Conservation (phyloP, 805 yeast species). For the Candida tibetensis region DNA sequence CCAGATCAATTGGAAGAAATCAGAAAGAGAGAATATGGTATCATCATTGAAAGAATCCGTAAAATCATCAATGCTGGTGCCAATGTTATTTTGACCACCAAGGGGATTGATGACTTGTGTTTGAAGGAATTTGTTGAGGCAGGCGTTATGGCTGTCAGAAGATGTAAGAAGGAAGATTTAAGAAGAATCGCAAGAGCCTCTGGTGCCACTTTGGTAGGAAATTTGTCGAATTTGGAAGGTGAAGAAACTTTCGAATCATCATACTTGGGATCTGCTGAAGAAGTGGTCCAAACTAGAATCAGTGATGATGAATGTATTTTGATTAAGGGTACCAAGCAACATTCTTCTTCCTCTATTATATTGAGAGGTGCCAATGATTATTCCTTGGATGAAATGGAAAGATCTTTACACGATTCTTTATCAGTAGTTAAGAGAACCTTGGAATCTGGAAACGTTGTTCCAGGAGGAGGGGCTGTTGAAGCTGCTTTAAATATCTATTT, state of each 20-base stretch:
- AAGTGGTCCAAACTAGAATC: constrained; percentile 84
- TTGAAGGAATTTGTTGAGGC: constrained; percentile 88
- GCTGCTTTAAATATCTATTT: constrained; percentile 90
- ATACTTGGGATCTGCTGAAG: constrained; percentile 85
- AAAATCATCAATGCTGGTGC: constrained; percentile 88
- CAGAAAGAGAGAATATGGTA: constrained; percentile 83
- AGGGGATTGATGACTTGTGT: constrained; percentile 92
- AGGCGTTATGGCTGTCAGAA: constrained; percentile 91
- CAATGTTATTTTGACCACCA: constrained; percentile 87
- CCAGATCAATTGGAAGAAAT: constrained; percentile 96
- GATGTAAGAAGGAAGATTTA: constrained; percentile 95
- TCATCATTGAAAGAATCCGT: constrained; percentile 75
- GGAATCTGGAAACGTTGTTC: constrained; percentile 91
- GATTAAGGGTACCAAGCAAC: constrained; percentile 85
- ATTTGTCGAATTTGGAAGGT: constrained; percentile 92
- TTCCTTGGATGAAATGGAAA: constrained; percentile 96
- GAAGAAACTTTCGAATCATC: constrained; percentile 87
- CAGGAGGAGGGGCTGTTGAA: constrained; percentile 99
- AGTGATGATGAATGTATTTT: constrained; percentile 97
- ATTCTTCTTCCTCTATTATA: constrained; percentile 86
- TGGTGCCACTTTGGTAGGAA: constrained; percentile 86
- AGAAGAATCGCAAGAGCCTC: constrained; percentile 97
- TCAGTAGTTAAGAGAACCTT: constrained; percentile 94
- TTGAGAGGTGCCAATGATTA: constrained; percentile 95
- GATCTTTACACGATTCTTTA: constrained; percentile 92